phyloP scores from a whole-genome alignment of 192 early-diverging fungal genomes.

The Paraglomus occultum region DNA sequence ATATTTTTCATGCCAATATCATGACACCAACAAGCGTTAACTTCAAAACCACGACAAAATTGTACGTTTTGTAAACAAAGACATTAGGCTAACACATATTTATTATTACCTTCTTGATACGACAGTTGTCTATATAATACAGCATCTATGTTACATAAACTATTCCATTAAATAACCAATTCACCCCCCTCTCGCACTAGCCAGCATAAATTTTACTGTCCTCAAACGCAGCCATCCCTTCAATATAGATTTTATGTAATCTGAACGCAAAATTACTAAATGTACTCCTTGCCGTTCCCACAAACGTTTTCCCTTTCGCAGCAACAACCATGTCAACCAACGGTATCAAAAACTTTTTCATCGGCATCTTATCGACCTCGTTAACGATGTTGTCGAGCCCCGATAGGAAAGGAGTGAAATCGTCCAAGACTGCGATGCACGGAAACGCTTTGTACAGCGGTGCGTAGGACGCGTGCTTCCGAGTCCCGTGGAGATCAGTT shows the following conservation, averaged over 20 bases:
- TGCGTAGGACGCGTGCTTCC: conserved; percentile 44
- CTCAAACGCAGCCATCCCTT: not conserved
- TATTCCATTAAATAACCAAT: too few relatives aligned
- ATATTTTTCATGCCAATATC: too few relatives aligned
- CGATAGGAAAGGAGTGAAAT: conserved; percentile 40
- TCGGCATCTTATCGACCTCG: conserved; percentile 40
- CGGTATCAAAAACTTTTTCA: conserved; percentile 50
- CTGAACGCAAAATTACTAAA: conserved; percentile 36
- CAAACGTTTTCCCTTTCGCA: conserved; percentile 48
- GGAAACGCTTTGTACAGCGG: conserved; percentile 46
- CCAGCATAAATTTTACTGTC: too few relatives aligned
- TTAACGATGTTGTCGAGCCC: conserved; percentile 39
- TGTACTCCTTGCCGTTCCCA: conserved; percentile 50
- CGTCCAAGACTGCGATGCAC: conserved; percentile 41
- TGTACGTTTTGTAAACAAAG: too few relatives aligned
- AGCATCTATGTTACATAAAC: too few relatives aligned
- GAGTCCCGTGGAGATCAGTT: conserved; percentile 48
- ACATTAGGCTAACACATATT: too few relatives aligned
- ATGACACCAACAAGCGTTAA: too few relatives aligned
- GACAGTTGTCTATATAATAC: too few relatives aligned
- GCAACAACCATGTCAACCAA: conserved; percentile 57
- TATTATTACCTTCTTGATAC: too few relatives aligned
- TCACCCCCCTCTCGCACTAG: too few relatives aligned
- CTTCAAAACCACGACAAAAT: too few relatives aligned
- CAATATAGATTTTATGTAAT: not conserved